These are phyloP conservation scores for Fusarium brachygibbosum DNA, from an alignment of 2,329 filamentous ascomycete genomes.

Conservation along the genomic window DNA sequence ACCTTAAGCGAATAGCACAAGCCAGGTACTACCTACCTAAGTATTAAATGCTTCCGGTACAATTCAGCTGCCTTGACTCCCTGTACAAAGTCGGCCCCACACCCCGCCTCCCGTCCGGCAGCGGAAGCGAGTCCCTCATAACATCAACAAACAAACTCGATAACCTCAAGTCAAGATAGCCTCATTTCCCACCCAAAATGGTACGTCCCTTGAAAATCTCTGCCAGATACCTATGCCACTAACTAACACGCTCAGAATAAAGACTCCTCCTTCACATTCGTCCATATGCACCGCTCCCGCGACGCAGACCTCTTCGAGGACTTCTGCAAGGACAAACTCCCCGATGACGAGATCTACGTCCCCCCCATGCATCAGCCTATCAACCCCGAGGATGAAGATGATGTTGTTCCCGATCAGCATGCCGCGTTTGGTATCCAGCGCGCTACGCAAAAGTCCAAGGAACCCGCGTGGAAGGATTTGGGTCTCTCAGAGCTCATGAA, in stretches of 20 bases:
- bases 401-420: conserved; percentile 89
- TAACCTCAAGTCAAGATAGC: conserved; percentile 3
- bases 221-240: fast-evolving
- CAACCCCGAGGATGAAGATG: conserved; percentile 90
- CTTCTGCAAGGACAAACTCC: conserved; percentile 77
- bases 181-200: conserved; percentile 15
- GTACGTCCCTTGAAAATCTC: too few relatives aligned
- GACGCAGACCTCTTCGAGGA: conserved; percentile 85
- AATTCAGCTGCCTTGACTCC: conserved; percentile 1
- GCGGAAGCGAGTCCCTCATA: conserved; percentile 9
- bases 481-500: conserved; percentile 79
- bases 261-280: conserved; percentile 80
- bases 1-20: too few relatives aligned
- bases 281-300: conserved; percentile 79
- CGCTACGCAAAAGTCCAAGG: conserved; percentile 78
- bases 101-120: conserved; percentile 31
- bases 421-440: conserved; percentile 88
- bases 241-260: conserved; percentile 66
- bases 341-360: conserved; percentile 87
- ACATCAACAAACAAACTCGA: conserved; percentile 36
- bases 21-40: too few relatives aligned
- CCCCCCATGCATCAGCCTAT: conserved; percentile 82
- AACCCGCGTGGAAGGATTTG: conserved; percentile 84
- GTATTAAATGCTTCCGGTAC: background rate
- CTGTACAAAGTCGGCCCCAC: conserved; percentile 26